These are phyloP conservation scores for Gautieria morchelliformis DNA, from an alignment of 768 basidiomycete genomes.

Conservation along the genomic window DNA sequence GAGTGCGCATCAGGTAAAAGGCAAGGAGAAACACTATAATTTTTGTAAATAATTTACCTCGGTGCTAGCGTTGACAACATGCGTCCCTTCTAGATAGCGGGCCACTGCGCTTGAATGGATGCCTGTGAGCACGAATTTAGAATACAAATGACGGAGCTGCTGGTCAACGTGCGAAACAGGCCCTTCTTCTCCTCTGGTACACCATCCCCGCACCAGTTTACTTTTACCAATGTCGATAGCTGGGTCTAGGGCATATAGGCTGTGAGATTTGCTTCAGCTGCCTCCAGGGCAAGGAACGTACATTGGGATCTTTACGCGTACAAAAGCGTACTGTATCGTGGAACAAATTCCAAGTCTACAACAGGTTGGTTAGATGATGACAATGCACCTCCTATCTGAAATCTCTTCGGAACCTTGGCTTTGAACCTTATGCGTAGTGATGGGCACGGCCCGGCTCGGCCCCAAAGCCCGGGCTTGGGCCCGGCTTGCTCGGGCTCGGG, in stretches of 20 bases:
- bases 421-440: slow-evolving; percentile 57
- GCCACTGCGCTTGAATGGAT: slow-evolving; percentile 76
- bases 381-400: slow-evolving; percentile 74
- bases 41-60: no score
- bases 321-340: slow-evolving; percentile 93
- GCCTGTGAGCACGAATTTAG: slow-evolving; percentile 24
- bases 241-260: slow-evolving; percentile 41
- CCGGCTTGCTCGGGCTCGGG: no score
- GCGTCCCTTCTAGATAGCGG: slow-evolving; percentile 71
- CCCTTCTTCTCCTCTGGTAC: slow-evolving; percentile 91
- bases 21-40: slow-evolving; percentile 13
- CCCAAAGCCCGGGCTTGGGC: no score
- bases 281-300: slow-evolving; percentile 24
- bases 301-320: slow-evolving; percentile 77
- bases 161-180: slow-evolving; percentile 47
- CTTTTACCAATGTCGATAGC: slow-evolving; percentile 86
- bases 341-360: background rate
- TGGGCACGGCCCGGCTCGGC: no score
- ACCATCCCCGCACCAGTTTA: slow-evolving; percentile 97
- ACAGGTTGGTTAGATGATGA: slow-evolving; percentile 9
- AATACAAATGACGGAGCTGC: background rate
- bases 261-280: background rate
- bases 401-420: slow-evolving; percentile 85
- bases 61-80: slow-evolving; percentile 80
- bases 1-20: slow-evolving; percentile 6